Evolutionary conservation across 495 filamentous ascomycete genomes (phyloP), one percentile per base, ranked within the genome.

Genomic region (Platismatia glauca): DNA sequence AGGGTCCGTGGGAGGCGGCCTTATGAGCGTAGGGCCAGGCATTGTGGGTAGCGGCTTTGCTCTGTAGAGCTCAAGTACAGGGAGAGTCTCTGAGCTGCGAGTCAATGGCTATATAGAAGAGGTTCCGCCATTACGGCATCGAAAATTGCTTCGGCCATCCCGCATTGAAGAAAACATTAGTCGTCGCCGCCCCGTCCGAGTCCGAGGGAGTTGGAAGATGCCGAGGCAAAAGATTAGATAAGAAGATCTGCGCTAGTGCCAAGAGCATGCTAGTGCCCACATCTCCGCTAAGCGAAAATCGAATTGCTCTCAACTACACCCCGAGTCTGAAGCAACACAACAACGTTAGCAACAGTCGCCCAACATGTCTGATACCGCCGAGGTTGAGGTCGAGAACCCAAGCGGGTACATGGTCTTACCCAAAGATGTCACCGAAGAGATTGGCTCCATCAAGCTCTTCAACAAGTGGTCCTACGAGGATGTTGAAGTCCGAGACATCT

Each of bases 401-500:
- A 77, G 77, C 73, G 82, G 79, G 77, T 87, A 86, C 78, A 77
- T 83, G 69, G 86, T 94, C 74, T 89, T 99, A 71, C 94, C 94
- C 76, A 97, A 95, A 85, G 95, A 97, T 65, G 90, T 96, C 71
- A 80, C 82, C 67, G 81, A 86, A 66, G 90, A 96, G 79, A 86
- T 94, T 81, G 94, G 93, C 74, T 87, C 81, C 80, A 83, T 95
- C 75, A 96, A 96, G 87, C 89, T 99, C 67, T 99, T 99, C 89
- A 95, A 88, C 81, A 89, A 89, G 74, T 91, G 87, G 85, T 91
- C 85, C 79, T 99, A 97, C 80, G 95, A 97, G 77, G 93, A 97
- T 86, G 95, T 99, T 71, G 94, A 99, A 83, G 94, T 97, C 76
- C 84, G 94, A 71, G 94, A 99, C 75, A 97, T 99, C 80, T 97